A percentile compares a stretch with the other conserved stretches of the same genome.
Conservation (phyloP, 176 grass and related monocot genomes). For the Triticum monococcum region DNA sequence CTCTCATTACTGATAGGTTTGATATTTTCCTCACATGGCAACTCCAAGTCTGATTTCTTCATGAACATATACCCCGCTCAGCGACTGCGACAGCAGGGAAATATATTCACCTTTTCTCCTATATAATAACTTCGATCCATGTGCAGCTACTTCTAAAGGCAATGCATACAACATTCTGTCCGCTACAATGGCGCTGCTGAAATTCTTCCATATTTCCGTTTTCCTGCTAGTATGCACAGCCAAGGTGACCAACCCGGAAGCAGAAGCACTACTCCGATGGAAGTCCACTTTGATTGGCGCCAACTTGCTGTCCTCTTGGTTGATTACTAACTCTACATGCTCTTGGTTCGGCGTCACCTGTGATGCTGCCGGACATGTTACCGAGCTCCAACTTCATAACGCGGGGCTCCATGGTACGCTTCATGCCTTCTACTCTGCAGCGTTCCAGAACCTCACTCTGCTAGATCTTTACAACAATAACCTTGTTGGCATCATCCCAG, state of each 20-base stretch:
- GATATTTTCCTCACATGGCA: background rate
- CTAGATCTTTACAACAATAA: constrained; percentile 40
- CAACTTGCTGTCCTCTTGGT: constrained; percentile 28
- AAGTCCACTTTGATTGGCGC: constrained; percentile 35
- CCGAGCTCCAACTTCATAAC: constrained; percentile 4
- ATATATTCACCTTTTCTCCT: background rate
- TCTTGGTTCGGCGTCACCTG: constrained; percentile 54
- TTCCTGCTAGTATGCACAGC: background rate
- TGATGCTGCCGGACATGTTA: constrained; percentile 19
- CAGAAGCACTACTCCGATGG: constrained; percentile 48
- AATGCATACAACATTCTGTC: background rate
- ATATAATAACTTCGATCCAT: background rate
- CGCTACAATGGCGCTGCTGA: background rate
- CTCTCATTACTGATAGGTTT: background rate
- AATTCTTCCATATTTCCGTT: background rate
- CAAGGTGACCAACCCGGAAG: background rate
- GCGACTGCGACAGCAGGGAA: background rate
- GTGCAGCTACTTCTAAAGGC: background rate
- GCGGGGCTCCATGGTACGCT: constrained; percentile 35
- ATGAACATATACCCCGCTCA: background rate
- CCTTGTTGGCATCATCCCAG: constrained; percentile 34
- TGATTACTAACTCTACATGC: constrained; percentile 37
- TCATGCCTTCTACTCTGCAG: constrained; percentile 31
- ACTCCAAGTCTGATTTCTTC: background rate
- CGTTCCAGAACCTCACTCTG: constrained; percentile 16